Evolutionary conservation across 257 asterid species (phyloP).

Genomic region (Buddleja alternifolia): DNA sequence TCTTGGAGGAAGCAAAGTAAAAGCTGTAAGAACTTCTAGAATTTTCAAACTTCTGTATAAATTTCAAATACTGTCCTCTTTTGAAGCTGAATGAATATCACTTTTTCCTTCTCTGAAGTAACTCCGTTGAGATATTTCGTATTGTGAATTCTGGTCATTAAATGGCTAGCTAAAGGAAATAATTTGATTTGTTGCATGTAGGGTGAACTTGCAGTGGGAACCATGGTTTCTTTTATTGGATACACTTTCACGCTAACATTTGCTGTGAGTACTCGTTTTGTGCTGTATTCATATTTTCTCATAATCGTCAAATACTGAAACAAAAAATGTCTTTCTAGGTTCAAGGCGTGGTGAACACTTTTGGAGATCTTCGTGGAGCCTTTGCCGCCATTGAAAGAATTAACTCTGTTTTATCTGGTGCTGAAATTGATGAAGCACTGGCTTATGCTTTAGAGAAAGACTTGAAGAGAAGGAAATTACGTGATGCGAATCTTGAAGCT

Average conservation of each 20-base stretch:
- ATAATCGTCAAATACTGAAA: constrained; percentile 7
- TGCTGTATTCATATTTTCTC: constrained; percentile 9
- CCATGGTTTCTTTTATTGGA: constrained; percentile 94
- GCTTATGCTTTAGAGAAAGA: constrained; percentile 79
- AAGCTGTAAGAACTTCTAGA: constrained; percentile 70
- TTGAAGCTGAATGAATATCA: constrained; percentile 13
- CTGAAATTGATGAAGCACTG: constrained; percentile 85
- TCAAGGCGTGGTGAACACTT: constrained; percentile 96
- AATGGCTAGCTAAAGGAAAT: constrained; percentile 10
- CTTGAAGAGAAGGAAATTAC: constrained; percentile 53
- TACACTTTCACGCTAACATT: constrained; percentile 90
- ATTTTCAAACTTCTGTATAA: constrained; percentile 17
- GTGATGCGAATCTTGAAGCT: constrained; percentile 57
- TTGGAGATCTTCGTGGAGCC: constrained; percentile 98
- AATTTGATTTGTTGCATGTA: constrained; percentile 40
- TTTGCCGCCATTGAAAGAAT: constrained; percentile 93
- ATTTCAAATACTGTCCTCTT: not conserved
- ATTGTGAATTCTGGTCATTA: not conserved
- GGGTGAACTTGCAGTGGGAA: constrained; percentile 96
- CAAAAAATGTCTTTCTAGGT: constrained; percentile 53
- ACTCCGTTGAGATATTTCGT: not conserved
- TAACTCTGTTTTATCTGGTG: constrained; percentile 76
- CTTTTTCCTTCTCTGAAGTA: not conserved
- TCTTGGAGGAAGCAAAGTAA: constrained; percentile 99
- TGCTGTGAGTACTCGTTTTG: constrained; percentile 70